Percentiles rank a stretch among this genome's conserved stretches.
phyloP scores from a whole-genome alignment of 2,329 filamentous ascomycete species.

The Cladosporium sp. region DNA sequence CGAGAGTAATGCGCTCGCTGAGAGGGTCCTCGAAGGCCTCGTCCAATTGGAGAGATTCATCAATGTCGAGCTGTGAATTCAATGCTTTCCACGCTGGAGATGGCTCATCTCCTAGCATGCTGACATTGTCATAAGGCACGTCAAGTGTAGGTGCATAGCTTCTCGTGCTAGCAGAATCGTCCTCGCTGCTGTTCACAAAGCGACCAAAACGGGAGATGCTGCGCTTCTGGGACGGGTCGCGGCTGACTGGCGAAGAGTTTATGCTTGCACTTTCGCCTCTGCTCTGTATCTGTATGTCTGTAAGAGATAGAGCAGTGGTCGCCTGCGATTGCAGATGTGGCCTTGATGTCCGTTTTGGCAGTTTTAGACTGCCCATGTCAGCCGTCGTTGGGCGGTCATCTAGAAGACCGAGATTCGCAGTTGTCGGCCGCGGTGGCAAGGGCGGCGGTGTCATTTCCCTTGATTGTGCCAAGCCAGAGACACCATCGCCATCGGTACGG shows the following conservation, averaged over 20 bases:
- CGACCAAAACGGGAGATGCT: constrained; percentile 35
- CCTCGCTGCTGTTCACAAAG: constrained; percentile 45
- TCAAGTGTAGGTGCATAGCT: constrained; percentile 61
- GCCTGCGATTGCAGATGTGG: constrained; percentile 54
- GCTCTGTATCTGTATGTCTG: constrained; percentile 72
- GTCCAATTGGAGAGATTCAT: constrained; percentile 55
- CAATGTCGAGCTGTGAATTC: constrained; percentile 52
- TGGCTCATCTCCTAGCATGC: constrained; percentile 65
- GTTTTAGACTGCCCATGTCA: constrained; percentile 25
- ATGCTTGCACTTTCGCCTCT: constrained; percentile 45
- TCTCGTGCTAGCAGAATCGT: constrained; percentile 60
- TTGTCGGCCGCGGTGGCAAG: constrained; percentile 29
- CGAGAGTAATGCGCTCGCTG: constrained; percentile 62
- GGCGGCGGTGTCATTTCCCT: constrained; percentile 32
- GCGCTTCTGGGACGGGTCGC: constrained; percentile 34
- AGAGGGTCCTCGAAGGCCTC: constrained; percentile 40
- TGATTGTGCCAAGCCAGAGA: constrained; percentile 16
- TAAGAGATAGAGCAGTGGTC: constrained; percentile 76
- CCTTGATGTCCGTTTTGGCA: constrained; percentile 30
- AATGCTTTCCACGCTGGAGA: constrained; percentile 65
- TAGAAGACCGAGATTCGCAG: constrained; percentile 22
- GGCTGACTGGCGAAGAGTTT: constrained; percentile 23
- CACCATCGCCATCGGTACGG: neutral
- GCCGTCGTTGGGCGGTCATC: constrained; percentile 19
- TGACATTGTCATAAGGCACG: constrained; percentile 67